Conservation (phyloP, 805 yeast species). For the Scheffersomyces ergatensis region DNA sequence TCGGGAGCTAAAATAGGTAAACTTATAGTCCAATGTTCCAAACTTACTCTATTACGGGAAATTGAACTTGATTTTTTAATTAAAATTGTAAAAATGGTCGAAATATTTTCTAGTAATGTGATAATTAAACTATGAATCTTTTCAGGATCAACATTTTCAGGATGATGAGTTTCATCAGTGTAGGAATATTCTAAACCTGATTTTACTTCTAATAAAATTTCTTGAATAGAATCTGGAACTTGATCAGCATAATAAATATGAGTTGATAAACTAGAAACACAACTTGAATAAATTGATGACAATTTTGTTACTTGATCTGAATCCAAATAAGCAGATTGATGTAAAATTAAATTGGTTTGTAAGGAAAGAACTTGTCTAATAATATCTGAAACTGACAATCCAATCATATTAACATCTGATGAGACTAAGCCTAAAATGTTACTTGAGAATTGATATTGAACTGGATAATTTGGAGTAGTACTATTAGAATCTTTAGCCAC, state of each 20-base stretch:
- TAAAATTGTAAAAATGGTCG: slow-evolving; percentile 27
- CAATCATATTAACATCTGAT: slow-evolving; percentile 80
- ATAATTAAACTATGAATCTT: slow-evolving; percentile 16
- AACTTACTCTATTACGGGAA: slow-evolving; percentile 40
- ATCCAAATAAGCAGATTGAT: slow-evolving; percentile 16
- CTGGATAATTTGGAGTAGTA: slow-evolving; percentile 7
- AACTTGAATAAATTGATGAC: slow-evolving; percentile 45
- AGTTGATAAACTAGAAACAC: slow-evolving; percentile 68
- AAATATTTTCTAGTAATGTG: slow-evolving; percentile 30
- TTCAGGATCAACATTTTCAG: slow-evolving; percentile 1
- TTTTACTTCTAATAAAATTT: slow-evolving; percentile 50
- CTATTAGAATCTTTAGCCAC: slow-evolving; percentile 14
- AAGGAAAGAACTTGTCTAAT: slow-evolving; percentile 55
- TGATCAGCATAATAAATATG: slow-evolving; percentile 88
- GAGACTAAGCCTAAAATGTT: slow-evolving; percentile 60
- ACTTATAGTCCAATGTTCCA: slow-evolving; percentile 44
- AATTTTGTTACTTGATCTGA: slow-evolving; percentile 24
- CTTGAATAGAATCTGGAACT: slow-evolving; percentile 75
- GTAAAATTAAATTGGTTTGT: slow-evolving; percentile 38
- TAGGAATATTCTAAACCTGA: slow-evolving; percentile 18
- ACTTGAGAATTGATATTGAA: slow-evolving; percentile 41
- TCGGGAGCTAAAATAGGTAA: slow-evolving; percentile 28
- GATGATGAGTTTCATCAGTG: slow-evolving; percentile 4
- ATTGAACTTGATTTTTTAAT: slow-evolving; percentile 33
- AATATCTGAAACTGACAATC: slow-evolving; percentile 80